Evolutionary conservation across 495 filamentous ascomycete genomes (phyloP), one percentile per base, ranked within the genome.

Genomic region (Mycothermus thermophilus): DNA sequence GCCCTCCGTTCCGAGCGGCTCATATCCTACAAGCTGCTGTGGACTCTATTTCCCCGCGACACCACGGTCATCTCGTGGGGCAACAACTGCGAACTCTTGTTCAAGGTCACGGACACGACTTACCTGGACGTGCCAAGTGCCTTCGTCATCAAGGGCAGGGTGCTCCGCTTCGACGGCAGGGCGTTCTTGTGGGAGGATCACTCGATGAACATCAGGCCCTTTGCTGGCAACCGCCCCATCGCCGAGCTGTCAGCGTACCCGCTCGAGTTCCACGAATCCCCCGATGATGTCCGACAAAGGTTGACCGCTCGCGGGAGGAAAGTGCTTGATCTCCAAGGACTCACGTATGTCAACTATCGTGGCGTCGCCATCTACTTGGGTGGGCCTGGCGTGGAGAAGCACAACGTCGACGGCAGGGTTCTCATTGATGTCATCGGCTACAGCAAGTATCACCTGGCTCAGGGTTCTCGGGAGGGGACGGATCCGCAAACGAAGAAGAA

Each of bases 391-490:
- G 2, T 33, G 2, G 23, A 37, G 33, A 51, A 41, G 12, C 43
- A 54, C 23, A 54, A 59, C 27, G 54, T 61, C 5, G 43, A 49
- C 4, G 47, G 59, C 9, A 37, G 59, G 8, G 47, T 60, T 18
- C 42, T 63, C 7, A 42, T 60, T 22, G 59, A 63, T 35, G 47
- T 50, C n/a, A 34, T 52, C 16, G 57, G 57, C 6, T 63, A 54
- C 37, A 47, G 54, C 27, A 57, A 56, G 40, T 48, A 58, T 30
- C 46, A 58, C 23, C 50, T 54, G 15, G 44, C 51, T 9, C 37
- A 49, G 24, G 43, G 51, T n/a, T 40, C 39, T n/a, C 37, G 41
- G 13, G 51, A 49, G 37, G 42, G 41, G 10, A 43, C 18, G n/a
- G 37, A 40, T 22, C 46, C 39, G 15, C 34, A 36, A 10, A 27